Base-by-base conservation (phyloP, 1,284 basidiomycete species). In the Irpex lacteus region DNA sequence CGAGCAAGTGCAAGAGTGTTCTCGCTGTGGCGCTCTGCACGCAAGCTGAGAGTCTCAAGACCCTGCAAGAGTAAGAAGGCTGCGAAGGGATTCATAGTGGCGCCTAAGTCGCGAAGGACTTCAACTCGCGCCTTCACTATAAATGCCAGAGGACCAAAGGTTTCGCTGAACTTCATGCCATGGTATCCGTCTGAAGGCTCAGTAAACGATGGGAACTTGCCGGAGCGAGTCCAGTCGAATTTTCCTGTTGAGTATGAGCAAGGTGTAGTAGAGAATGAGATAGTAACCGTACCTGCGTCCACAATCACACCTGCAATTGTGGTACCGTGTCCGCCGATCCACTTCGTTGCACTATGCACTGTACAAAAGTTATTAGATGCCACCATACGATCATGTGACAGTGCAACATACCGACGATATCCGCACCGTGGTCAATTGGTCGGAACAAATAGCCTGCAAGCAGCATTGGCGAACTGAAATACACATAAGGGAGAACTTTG, bases 281-380 rank as follows among this genome's bases (percentile, higher is more conserved):
- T 2, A 13, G n/a, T 40, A 19, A 52, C n/a, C 18, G 3, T 66
- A 82, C 85, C 94, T 26, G 86, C 84, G 74, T 95, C 94, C 61
- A 96, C 75, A 66, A 96, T 81, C 19, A 95, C 88, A 65, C 95
- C 95, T 4, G 83, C 94, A 60, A 96, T 94, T 32, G 92, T 94
- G 2, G 90, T 96, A 63, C 94, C 94, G 73, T 95, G 94, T 0
- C 94, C 93, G 36, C 93, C 91, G 60, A 96, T 94, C 94, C 94
- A 96, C 74, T 96, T 96, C 3, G 94, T 95, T 0, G 93, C 92
- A 65, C 89, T 91, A 78, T 95, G 91, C 5, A 94, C 90, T 82
- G 61, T 18, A 62, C 18, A 15, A 34, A 26, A 15, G 21, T 13
- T 47, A 18, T 40, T 44, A 2, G 32, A 38, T 8, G 6, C 44